Conservation (phyloP, 225 moss, liverwort and hornwort genomes). For the Neckera pumila region DNA sequence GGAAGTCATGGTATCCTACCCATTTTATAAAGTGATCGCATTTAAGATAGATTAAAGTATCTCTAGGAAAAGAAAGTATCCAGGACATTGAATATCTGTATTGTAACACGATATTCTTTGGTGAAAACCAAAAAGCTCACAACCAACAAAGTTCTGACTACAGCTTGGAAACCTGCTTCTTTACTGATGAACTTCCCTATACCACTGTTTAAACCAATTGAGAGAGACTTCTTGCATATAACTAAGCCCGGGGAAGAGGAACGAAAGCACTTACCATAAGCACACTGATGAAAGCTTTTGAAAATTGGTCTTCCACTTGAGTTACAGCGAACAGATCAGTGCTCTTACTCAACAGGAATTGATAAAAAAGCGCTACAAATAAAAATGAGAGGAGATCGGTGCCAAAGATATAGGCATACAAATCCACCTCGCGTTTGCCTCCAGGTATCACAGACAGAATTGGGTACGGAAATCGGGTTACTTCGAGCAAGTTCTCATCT, state of each 20-base stretch:
- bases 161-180: not conserved
- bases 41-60: not conserved
- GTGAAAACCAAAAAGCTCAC: not conserved
- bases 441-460: conserved; percentile 89
- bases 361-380: conserved; percentile 72
- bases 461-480: conserved; percentile 64
- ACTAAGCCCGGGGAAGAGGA: not conserved
- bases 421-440: conserved; percentile 92
- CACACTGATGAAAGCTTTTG: conserved; percentile 64
- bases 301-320: conserved; percentile 70
- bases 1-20: not conserved
- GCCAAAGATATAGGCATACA: conserved; percentile 94
- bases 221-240: not conserved
- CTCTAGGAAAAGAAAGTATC: not conserved
- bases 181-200: not conserved
- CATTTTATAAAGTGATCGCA: not conserved
- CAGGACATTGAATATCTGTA: not conserved
- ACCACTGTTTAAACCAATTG: not conserved
- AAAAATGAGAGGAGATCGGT: conserved; percentile 76
- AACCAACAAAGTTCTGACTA: not conserved
- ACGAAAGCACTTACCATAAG: conserved; percentile 53
- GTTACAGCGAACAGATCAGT: conserved; percentile 45
- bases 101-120: not conserved
- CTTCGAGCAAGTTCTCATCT: conserved; percentile 65
- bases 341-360: conserved; percentile 36